Evolutionary conservation across 495 filamentous ascomycete species (phyloP).

Genomic region (Penicillium odoratum): DNA sequence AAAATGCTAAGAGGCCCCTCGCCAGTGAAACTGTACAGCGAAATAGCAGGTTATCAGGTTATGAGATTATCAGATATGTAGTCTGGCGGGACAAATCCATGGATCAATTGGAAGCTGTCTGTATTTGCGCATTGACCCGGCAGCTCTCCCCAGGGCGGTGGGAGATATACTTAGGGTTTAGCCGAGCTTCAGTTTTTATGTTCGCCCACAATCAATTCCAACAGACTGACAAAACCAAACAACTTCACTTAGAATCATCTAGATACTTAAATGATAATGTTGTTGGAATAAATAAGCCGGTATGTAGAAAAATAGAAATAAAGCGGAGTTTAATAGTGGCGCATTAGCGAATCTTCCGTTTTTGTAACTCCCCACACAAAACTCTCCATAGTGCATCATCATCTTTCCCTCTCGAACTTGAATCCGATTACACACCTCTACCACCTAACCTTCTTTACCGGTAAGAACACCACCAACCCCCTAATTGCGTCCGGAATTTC

Average conservation of each 20-base stretch:
- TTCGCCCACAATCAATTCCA: slow-evolving; percentile 26
- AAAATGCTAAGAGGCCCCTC: too few species aligned
- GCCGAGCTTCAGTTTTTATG: slow-evolving; percentile 32
- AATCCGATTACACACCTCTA: slow-evolving; percentile 1
- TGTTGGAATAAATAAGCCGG: not conserved
- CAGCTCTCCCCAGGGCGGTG: not conserved
- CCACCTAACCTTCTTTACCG: not conserved
- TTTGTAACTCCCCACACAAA: slow-evolving; percentile 20
- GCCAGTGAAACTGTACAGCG: too few species aligned
- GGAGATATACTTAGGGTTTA: slow-evolving; percentile 41
- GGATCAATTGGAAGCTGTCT: too few species aligned
- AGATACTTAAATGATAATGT: not conserved
- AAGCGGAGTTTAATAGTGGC: not conserved
- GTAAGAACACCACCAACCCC: slow-evolving; percentile 1
- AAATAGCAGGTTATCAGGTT: too few species aligned
- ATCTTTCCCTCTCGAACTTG: slow-evolving; percentile 6
- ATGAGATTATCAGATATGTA: too few species aligned
- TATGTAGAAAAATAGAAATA: not conserved
- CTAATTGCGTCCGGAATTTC: not conserved
- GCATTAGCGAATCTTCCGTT: slow-evolving; percentile 14
- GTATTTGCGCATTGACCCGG: not conserved
- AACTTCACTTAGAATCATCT: not conserved
- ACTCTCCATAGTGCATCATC: slow-evolving; percentile 11
- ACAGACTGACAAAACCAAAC: not conserved
- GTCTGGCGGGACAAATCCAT: too few species aligned